Evolutionary conservation across 2,329 filamentous ascomycete species (phyloP), one percentile per base, ranked within the genome.

Genomic region (Dryadomyces sulphureus): DNA sequence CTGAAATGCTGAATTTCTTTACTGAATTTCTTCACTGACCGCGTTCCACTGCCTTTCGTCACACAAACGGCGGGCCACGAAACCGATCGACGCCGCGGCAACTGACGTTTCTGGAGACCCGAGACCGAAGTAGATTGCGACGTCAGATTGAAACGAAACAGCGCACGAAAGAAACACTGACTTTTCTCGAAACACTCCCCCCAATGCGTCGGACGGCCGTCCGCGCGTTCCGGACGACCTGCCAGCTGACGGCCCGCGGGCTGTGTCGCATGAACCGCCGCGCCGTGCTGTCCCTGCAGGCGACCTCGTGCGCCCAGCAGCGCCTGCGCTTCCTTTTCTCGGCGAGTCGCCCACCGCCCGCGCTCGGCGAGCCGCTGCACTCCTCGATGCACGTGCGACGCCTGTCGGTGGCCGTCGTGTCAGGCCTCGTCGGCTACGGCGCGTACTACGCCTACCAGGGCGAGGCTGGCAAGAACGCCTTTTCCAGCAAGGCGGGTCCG

Each of bases 361-460:
- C 56, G 48, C 20, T 43, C 55, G 61, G 59, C 54, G 63, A 65
- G 52, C 67, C 75, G 47, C 66, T 83, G 47, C 73, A 68, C 53
- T 79, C 80, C 54, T 84, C 82, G 54, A 89, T 90, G 84, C 81
- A 84, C 63, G 65, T 81, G 58, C 79, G 84, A 52, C 73, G 79
- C 54, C 69, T 84, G 53, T 76, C 76, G 5, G 68, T 77, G 54
- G 81, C 79, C 49, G 62, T 87, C 49, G 71, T 82, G 48, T 81
- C 83, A 51, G 77, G 77, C 57, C 69, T 85, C 48, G 81, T 85
- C 48, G 83, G 81, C 54, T 85, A 81, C 64, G 81, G 82, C 52
- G 81, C 82, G 53, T 89, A 81, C 73, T 87, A 87, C 65, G 73
- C 74, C 46, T 85, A 83, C 65, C 75, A 72, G 58, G 69, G 61